Base-by-base conservation (phyloP, 768 basidiomycete species). In the Boletus reticulatus region DNA sequence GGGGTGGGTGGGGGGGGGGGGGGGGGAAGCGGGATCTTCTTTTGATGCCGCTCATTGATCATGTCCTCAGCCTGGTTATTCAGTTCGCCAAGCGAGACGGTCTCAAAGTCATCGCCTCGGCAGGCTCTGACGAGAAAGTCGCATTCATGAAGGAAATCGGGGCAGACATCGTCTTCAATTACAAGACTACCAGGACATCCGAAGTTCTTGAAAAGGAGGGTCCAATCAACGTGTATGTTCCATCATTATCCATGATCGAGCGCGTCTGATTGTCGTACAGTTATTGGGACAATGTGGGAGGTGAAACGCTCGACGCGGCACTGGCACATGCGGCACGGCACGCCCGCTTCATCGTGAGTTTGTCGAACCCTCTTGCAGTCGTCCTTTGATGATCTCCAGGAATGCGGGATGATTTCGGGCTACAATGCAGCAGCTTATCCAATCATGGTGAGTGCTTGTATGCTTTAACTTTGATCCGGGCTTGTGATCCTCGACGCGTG, bases 1-100 rank as follows among this genome's bases (percentile, higher is more conserved):
- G n/a, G n/a, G n/a, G n/a, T n/a, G n/a, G n/a, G n/a, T n/a, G n/a
- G n/a, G n/a, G n/a, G n/a, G n/a, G n/a, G n/a, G n/a, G n/a, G n/a
- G n/a, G n/a, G n/a, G n/a, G n/a, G n/a, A n/a, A n/a, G n/a, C n/a
- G n/a, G n/a, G n/a, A n/a, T n/a, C n/a, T n/a, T n/a, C n/a, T n/a
- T n/a, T n/a, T n/a, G n/a, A n/a, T n/a, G n/a, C n/a, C n/a, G n/a
- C n/a, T n/a, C n/a, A n/a, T n/a, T n/a, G n/a, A 13, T 37, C 27
- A 20, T 29, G 13, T 36, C 13, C 16, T 34, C n/a, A 56, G 55
- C 11, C 34, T 43, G 7, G 50, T 53, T 39, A 37, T 53, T n/a
- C 50, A 46, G 34, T 38, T 56, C n/a, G 55, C 55, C 44, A 56
- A 47, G 41, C 55, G 49, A 4, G 55, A 55, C n/a, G 55, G 43